Evolutionary conservation across 164 flowering plant genomes (phyloP).

Genomic region (Stephania yunnanensis): DNA sequence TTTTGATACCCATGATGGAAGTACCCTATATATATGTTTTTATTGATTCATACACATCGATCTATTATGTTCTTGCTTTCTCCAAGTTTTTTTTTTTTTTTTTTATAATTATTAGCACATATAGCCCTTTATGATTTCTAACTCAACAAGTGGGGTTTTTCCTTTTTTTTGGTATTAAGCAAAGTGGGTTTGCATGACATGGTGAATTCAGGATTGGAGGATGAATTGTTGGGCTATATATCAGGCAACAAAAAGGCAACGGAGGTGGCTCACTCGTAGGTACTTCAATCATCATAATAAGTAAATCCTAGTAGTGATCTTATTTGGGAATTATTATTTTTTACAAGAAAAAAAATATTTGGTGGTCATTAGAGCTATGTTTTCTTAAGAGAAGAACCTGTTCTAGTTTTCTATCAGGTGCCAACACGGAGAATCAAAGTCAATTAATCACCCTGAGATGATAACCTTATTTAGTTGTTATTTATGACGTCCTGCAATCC

Average conservation of each 20-base stretch:
- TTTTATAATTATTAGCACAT: neutral
- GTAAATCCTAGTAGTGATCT: neutral
- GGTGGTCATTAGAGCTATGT: neutral
- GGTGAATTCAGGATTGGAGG: constrained; percentile 42
- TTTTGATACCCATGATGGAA: too few species aligned
- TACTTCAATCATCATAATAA: constrained; percentile 15
- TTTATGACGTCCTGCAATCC: too few species aligned
- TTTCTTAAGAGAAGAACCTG: neutral
- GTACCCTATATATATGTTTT: too few species aligned
- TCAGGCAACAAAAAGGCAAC: constrained; percentile 70
- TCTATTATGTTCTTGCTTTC: neutral
- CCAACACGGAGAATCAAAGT: too few species aligned
- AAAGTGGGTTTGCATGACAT: neutral
- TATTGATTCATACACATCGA: neutral
- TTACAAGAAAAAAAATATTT: neutral
- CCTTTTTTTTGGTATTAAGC: neutral
- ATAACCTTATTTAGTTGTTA: too few species aligned
- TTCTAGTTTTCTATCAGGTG: neutral
- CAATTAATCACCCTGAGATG: too few species aligned
- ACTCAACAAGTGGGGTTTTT: neutral
- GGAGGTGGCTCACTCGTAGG: constrained; percentile 83
- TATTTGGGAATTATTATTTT: neutral
- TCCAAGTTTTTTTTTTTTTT: neutral
- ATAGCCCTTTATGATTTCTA: neutral
- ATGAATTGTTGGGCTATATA: constrained; percentile 49